Conservation (phyloP, 2,329 filamentous ascomycete species). For the Fusarium metavorans region DNA sequence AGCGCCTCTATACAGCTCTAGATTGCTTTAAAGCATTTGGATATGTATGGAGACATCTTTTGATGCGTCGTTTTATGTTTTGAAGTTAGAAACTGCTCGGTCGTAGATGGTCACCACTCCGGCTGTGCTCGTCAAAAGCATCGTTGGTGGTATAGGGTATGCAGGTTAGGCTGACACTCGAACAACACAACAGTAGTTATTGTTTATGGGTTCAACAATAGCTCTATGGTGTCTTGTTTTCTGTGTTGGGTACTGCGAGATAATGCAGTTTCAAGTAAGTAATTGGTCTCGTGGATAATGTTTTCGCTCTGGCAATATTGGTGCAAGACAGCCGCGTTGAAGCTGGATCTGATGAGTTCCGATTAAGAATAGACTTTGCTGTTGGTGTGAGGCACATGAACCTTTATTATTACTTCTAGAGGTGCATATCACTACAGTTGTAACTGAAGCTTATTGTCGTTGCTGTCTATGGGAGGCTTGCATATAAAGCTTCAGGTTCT, state of each 20-base stretch:
- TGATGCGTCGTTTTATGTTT: neutral
- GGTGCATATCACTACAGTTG: neutral
- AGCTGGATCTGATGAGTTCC: neutral
- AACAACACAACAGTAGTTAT: neutral
- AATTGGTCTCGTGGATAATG: neutral
- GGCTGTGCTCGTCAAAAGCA: too few species aligned
- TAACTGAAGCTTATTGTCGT: neutral
- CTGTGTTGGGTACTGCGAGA: neutral
- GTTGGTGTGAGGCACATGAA: neutral
- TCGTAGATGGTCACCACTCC: neutral
- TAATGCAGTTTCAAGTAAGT: neutral
- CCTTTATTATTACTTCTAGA: neutral
- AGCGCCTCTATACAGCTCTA: too few species aligned
- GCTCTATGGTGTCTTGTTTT: neutral
- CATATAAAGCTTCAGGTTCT: neutral
- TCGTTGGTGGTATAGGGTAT: neutral
- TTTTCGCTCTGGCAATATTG: neutral
- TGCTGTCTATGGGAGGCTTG: neutral
- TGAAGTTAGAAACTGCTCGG: neutral
- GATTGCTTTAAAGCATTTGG: fast-evolving
- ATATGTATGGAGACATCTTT: fast-evolving
- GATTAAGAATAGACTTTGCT: neutral
- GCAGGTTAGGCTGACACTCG: neutral
- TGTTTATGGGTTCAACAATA: neutral
- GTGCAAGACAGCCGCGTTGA: neutral